Base-by-base conservation (phyloP, 108 stramenopile species). In the Cyclotella cryptica region DNA sequence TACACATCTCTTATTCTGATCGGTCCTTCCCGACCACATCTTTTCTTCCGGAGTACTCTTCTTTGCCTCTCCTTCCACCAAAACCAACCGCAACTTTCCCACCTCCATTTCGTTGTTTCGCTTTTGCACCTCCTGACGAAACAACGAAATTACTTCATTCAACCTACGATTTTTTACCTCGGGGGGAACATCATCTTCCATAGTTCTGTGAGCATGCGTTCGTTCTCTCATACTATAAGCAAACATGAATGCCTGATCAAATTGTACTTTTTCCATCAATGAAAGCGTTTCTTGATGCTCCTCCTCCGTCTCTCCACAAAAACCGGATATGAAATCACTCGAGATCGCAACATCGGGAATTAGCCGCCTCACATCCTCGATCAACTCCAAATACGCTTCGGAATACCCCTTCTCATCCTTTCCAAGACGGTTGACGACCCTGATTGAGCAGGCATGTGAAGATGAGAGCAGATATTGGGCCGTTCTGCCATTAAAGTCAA, bases 241-340 rank as follows among this genome's bases (percentile, higher is more conserved):
- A 87, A 98, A 99, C 95, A 99, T 92, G 81, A 95, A 99, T 44
- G 97, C 98, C 80, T 98, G 96, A 40, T 96, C 94, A 72, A 96
- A 99, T 30, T 87, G 78, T 5, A 98, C 95, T 12, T 84, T 63
- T 63, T 96, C 84, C 88, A 99, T 89, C 14, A 99, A 80, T 7
- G 86, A 76, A 10, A 99, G 65, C 0, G 98, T 99, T 35, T 98
- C 91, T 14, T 29, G 63, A 75, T 99, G 99, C 58, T 99, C 99
- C 53, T 88, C 89, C 62, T 98, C 96, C 8, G 98, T 97, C 86
- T 99, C 99, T 12, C 90, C 97, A 73, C 99, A 99, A 79, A 99
- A 99, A 60, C 99, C 99, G 10, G 93, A 62, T 55, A 99, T 99
- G 64, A 98, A 94, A 85, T 99, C 99, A n/a, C 88, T 90, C 18